A percentile compares a stretch with the other conserved stretches of the same genome.
Conservation (phyloP, 116 monocot species). For the Papilionanthe hybrid region DNA sequence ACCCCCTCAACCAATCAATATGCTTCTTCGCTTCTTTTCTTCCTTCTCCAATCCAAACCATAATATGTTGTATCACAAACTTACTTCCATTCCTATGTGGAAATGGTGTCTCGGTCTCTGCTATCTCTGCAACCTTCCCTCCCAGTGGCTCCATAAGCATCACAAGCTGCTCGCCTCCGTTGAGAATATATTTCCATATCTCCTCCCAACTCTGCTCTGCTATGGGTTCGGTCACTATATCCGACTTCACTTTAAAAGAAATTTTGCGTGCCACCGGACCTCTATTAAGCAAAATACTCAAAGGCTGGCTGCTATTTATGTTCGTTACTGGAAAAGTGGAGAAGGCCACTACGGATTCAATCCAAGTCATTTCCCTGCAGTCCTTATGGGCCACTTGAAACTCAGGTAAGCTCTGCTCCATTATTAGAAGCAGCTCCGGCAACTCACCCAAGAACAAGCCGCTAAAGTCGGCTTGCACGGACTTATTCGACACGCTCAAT, state of each 20-base stretch:
- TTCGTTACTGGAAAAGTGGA: not conserved
- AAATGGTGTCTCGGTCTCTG: conserved; percentile 34
- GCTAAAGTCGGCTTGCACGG: conserved; percentile 9
- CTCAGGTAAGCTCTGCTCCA: conserved; percentile 15
- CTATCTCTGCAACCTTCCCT: conserved; percentile 29
- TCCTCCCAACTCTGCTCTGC: conserved; percentile 15
- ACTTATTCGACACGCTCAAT: not conserved
- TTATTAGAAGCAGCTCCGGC: conserved; percentile 11
- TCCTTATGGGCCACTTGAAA: conserved; percentile 14
- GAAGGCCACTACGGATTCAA: conserved; percentile 12
- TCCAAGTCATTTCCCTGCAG: conserved; percentile 36
- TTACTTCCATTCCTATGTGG: conserved; percentile 47
- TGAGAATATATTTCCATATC: conserved; percentile 22
- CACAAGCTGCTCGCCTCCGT: not conserved
- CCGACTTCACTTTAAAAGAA: conserved; percentile 41
- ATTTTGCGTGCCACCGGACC: not conserved
- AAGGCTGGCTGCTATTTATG: not conserved
- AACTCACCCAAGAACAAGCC: conserved; percentile 20
- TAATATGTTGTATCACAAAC: conserved; percentile 32
- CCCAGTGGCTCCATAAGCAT: conserved; percentile 37
- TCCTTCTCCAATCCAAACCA: conserved; percentile 6
- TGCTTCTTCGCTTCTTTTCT: not conserved
- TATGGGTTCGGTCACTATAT: conserved; percentile 33
- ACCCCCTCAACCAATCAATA: conserved; percentile 23
- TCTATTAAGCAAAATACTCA: conserved; percentile 17